Evolutionary conservation across 805 yeast genomes (phyloP), one percentile per base, ranked within the genome.

Genomic region (Lipomyces sp.): DNA sequence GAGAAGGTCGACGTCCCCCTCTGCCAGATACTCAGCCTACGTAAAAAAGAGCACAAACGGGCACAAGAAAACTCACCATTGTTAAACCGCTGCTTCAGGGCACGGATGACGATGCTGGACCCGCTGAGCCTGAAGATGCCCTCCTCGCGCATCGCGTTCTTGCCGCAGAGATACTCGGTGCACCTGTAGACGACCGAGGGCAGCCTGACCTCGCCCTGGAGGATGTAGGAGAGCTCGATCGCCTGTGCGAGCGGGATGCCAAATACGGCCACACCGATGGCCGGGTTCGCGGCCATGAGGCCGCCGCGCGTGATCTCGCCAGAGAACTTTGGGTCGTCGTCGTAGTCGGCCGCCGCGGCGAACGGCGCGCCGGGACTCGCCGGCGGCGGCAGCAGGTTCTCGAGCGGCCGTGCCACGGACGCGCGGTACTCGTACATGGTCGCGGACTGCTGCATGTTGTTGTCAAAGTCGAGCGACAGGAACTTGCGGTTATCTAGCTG

Each of bases 81-180:
- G 64, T 89, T 86, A 70, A 85, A 91, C 41, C 70, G 73, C 41
- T 79, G 86, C 61, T 83, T 86, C 51, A 86, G 74, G 36, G 74
- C 78, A 57, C 82, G 79, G 35, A 86, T 87, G 45, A 83, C 75
- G 1, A 88, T 77, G 49, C 89, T 84, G 33, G 95, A 86, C 3
- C 98, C 98, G 68, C 90, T 86, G 50, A 89, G 71, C 55, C 98
- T 75, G 71, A 93, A 93, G 2, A 91, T 79, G 10, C 98, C 98
- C 63, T 89, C 95, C 66, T 87, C 93, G 55, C 78, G 78, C n/a
- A 83, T 72, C 0, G 95, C 95, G 21, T 83, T 80, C 23, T 82
- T 77, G 34, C 73, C 75, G 43, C 76, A 74, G 43, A 91, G 72
- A 58, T 76, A 86, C 49, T 80, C 84, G 31, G 90, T 63, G 63